phyloP scores from a whole-genome alignment of 805 yeast species.

The Dipodascopsis uninucleata region DNA sequence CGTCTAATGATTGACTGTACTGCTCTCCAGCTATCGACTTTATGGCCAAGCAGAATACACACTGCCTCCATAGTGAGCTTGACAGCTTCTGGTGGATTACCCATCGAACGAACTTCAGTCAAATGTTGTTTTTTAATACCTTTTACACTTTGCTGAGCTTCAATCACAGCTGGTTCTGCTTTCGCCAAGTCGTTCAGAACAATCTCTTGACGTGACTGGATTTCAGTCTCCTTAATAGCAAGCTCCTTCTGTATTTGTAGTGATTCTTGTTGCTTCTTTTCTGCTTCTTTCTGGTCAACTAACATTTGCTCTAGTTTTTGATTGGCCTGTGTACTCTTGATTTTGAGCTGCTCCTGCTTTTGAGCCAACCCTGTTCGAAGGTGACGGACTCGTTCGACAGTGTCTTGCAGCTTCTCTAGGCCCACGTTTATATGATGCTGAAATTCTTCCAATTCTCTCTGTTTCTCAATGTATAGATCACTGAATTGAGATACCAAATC shows the following conservation, averaged over 20 bases:
- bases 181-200: conserved; percentile 64
- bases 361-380: conserved; percentile 52
- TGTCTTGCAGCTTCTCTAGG: conserved; percentile 67
- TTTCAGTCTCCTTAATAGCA: conserved; percentile 59
- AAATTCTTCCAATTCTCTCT: conserved; percentile 51
- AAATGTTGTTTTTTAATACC: conserved; percentile 89
- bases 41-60: conserved; percentile 73
- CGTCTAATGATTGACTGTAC: conserved; percentile 74
- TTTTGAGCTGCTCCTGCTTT: conserved; percentile 48
- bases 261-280: conserved; percentile 82
- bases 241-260: conserved; percentile 68
- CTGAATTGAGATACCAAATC: conserved; percentile 42
- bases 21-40: conserved; percentile 68
- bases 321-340: conserved; percentile 67
- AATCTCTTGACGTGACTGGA: conserved; percentile 48
- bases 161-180: conserved; percentile 80
- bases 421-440: conserved; percentile 75
- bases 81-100: conserved; percentile 85
- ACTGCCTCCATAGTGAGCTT: conserved; percentile 84
- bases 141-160: conserved; percentile 86
- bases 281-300: conserved; percentile 85
- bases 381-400: conserved; percentile 66
- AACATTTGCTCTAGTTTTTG: conserved; percentile 71
- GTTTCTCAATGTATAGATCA: conserved; percentile 43
- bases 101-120: conserved; percentile 83